A percentile compares a stretch with the other conserved stretches of the same genome.
Evolutionary conservation across 2,329 filamentous ascomycete species (phyloP).

Genomic region (Pezicula rhizophila): DNA sequence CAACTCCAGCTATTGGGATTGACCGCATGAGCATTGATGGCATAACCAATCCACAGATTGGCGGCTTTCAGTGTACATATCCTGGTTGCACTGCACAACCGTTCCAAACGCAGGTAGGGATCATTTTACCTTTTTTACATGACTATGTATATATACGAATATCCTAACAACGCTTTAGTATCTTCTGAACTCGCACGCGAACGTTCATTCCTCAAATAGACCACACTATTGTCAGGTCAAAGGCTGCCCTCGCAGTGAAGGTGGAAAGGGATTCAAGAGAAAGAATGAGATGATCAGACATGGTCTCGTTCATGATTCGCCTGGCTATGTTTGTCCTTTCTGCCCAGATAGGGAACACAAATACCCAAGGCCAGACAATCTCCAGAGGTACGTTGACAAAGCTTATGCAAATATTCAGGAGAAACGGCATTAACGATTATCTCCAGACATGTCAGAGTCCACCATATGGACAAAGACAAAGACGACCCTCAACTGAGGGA

Average conservation of each 20-base stretch:
- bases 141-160: not conserved
- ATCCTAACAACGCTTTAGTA: conserved; percentile 35
- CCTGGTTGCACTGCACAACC: conserved; percentile 63
- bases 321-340: conserved; percentile 93
- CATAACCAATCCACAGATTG: conserved; percentile 47
- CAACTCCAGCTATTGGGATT: conserved; percentile 38
- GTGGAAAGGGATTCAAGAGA: conserved; percentile 63
- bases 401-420: not conserved
- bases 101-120: conserved; percentile 64
- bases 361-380: conserved; percentile 90
- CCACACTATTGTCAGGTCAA: conserved; percentile 61
- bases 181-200: conserved; percentile 73
- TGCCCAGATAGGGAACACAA: conserved; percentile 90
- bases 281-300: conserved; percentile 71
- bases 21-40: conserved; percentile 55
- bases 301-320: conserved; percentile 87
- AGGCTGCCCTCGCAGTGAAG: conserved; percentile 56
- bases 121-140: not conserved
- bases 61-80: conserved; percentile 52
- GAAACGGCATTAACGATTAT: conserved; percentile 3
- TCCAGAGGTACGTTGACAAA: conserved; percentile 66
- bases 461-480: conserved; percentile 84
- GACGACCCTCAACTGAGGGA: conserved; percentile 77
- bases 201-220: conserved; percentile 60
- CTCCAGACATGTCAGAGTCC: conserved; percentile 79